Evolutionary conservation across 1,284 basidiomycete genomes (phyloP).

Genomic region (Leccinum angustisporum): DNA sequence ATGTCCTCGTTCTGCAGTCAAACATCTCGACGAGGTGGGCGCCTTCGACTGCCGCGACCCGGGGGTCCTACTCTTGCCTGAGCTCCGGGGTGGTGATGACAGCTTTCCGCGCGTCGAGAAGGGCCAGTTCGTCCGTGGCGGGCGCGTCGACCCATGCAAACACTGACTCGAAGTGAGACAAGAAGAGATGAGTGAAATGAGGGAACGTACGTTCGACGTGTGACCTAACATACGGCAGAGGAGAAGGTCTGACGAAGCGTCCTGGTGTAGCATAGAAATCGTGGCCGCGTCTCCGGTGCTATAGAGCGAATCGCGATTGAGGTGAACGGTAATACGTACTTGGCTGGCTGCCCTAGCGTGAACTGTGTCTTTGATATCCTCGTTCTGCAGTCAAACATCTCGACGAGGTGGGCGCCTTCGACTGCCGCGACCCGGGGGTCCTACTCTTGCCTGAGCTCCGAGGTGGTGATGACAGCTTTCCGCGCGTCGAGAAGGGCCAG

Average conservation of each 20-base stretch:
- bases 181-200: conserved; percentile 5
- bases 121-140: conserved; percentile 57
- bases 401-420: conserved; percentile 79
- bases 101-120: conserved; percentile 81
- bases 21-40: conserved; percentile 84
- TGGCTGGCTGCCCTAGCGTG: conserved; percentile 94
- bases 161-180: conserved; percentile 46
- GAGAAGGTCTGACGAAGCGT: conserved; percentile 62
- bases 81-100: conserved; percentile 85
- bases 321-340: conserved; percentile 51
- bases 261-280: conserved; percentile 82
- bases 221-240: conserved; percentile 90
- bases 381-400: conserved; percentile 85
- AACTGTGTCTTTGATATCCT: conserved; percentile 89
- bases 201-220: conserved; percentile 69
- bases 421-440: conserved; percentile 72
- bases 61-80: conserved; percentile 85
- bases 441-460: conserved; percentile 87
- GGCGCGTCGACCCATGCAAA: conserved; percentile 59
- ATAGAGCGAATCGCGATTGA: conserved; percentile 14
- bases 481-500: conserved; percentile 73
- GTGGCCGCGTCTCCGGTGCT: conserved; percentile 93
- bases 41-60: conserved; percentile 68
- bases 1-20: conserved; percentile 82
- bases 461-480: conserved; percentile 80